phyloP scores from a whole-genome alignment of 2,329 filamentous ascomycete species.

The Graphiopsis chlorocephala region DNA sequence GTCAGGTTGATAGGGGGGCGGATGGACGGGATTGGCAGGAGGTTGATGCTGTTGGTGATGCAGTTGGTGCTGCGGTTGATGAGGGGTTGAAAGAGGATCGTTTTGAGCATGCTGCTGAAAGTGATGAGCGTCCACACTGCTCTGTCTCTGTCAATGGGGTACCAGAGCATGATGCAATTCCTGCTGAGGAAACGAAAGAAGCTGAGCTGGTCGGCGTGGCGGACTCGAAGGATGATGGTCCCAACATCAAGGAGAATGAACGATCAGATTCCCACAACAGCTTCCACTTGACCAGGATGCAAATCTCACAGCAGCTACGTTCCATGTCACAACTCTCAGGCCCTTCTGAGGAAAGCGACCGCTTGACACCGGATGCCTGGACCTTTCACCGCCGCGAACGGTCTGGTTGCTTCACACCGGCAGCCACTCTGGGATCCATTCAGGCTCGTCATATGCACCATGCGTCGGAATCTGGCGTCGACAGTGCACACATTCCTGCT shows the following conservation, averaged over 20 bases:
- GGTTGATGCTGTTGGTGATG: not conserved
- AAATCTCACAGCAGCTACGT: slow-evolving; percentile 45
- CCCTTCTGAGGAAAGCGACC: slow-evolving; percentile 13
- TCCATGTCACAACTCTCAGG: slow-evolving; percentile 41
- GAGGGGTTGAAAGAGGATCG: not conserved
- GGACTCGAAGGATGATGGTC: not conserved
- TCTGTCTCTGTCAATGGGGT: not conserved
- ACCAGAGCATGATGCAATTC: not conserved
- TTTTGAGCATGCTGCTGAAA: not conserved
- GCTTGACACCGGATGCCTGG: slow-evolving; percentile 18
- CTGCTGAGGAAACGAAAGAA: not conserved
- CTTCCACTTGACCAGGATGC: slow-evolving; percentile 44
- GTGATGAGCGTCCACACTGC: not conserved
- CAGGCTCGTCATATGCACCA: slow-evolving; percentile 15
- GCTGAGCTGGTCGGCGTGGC: not conserved
- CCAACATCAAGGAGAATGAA: not conserved
- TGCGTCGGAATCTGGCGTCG: slow-evolving; percentile 31
- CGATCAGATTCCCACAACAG: slow-evolving; percentile 13
- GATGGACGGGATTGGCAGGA: not conserved
- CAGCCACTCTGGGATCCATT: slow-evolving; percentile 24
- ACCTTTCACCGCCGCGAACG: slow-evolving; percentile 21
- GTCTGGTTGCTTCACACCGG: slow-evolving; percentile 3
- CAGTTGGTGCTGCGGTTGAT: not conserved
- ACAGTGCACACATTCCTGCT: slow-evolving; percentile 36
- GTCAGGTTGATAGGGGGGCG: slow-evolving; percentile 4